Evolutionary conservation across 192 early-diverging fungal species (phyloP).

Genomic region (Coemansia sp.): DNA sequence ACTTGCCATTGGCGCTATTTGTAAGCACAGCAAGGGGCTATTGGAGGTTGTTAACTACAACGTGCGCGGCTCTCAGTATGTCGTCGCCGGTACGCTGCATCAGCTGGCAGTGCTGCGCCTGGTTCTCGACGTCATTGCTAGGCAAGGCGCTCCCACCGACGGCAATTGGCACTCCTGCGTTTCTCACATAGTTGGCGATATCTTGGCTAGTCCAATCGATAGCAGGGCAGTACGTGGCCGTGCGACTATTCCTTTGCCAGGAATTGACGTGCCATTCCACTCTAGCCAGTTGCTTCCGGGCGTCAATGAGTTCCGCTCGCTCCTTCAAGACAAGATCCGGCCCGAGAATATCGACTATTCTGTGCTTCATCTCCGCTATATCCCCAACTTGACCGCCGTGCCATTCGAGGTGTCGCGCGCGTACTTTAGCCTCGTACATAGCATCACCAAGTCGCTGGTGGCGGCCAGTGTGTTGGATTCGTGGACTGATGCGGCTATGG

Average conservation of each 20-base stretch:
- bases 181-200: no score
- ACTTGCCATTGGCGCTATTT: not conserved
- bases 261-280: constrained; percentile 3
- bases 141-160: not conserved
- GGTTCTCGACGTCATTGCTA: not conserved
- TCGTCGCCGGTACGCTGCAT: no score
- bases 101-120: not conserved
- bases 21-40: no score
- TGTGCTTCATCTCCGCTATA: not conserved
- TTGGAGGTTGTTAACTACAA: no score
- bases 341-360: not conserved
- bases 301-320: not conserved
- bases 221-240: no score
- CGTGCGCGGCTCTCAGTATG: no score
- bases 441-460: not conserved
- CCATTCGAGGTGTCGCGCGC: not conserved
- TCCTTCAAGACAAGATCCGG: not conserved
- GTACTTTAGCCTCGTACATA: not conserved
- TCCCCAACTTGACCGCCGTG: not conserved
- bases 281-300: not conserved
- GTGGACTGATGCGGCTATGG: no score
- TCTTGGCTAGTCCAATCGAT: no score
- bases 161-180: not conserved
- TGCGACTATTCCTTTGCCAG: not conserved
- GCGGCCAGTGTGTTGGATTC: no score